phyloP scores from a whole-genome alignment of 495 filamentous ascomycete genomes.

The Xylaria scruposa region DNA sequence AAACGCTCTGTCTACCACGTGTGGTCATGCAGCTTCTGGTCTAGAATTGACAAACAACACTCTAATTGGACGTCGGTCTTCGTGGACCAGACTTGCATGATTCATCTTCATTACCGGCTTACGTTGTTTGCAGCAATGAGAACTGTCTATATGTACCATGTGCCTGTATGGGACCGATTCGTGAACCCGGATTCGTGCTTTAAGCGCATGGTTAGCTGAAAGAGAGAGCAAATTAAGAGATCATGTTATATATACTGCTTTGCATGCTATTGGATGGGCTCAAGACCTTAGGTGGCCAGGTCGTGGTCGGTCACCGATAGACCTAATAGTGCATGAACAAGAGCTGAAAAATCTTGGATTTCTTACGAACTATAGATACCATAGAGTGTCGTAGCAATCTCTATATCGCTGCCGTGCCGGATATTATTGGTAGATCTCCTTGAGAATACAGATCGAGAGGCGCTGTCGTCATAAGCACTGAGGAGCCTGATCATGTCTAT shows the following conservation, averaged over 20 bases:
- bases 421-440: background rate
- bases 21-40: background rate
- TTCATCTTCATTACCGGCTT: background rate
- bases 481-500: background rate
- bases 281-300: background rate
- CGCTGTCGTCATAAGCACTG: background rate
- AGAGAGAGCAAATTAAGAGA: background rate
- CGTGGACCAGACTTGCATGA: background rate
- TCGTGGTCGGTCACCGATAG: background rate
- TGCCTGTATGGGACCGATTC: too few species aligned
- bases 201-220: background rate
- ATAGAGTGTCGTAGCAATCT: background rate
- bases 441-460: background rate
- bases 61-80: background rate
- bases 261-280: background rate
- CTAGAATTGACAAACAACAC: background rate
- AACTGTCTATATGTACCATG: background rate
- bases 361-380: background rate
- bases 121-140: background rate
- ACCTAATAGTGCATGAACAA: background rate
- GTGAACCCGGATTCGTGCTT: too few species aligned
- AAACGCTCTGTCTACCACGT: background rate
- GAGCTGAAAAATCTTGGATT: background rate
- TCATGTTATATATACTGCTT: background rate
- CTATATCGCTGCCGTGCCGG: background rate